Evolutionary conservation across 2,329 filamentous ascomycete genomes (phyloP).

Genomic region (Botrytis byssoidea): DNA sequence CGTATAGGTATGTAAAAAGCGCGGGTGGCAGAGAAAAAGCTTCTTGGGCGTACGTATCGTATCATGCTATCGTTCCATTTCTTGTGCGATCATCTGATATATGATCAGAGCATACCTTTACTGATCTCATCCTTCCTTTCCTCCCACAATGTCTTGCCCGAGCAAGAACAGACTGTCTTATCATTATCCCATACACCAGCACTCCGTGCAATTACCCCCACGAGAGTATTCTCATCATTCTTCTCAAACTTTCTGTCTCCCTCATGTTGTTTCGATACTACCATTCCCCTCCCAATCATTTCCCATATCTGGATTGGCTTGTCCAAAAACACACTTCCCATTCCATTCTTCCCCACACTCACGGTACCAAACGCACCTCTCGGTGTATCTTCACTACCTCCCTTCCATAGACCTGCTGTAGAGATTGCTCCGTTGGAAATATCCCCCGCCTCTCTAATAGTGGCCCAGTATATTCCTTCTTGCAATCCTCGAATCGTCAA

Average conservation of each 20-base stretch:
- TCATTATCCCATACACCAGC: slow-evolving; percentile 99
- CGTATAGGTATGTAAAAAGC: not conserved
- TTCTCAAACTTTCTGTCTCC: slow-evolving; percentile 57
- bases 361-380: slow-evolving; percentile 72
- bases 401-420: slow-evolving; percentile 76
- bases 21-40: not conserved
- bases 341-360: slow-evolving; percentile 70
- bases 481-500: slow-evolving; percentile 79
- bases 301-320: slow-evolving; percentile 89
- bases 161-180: slow-evolving; percentile 97
- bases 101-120: slow-evolving; percentile 79
- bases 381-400: slow-evolving; percentile 41
- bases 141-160: slow-evolving; percentile 97
- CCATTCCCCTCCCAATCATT: slow-evolving; percentile 88
- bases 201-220: slow-evolving; percentile 91
- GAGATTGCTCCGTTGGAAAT: slow-evolving; percentile 80
- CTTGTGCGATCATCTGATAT: slow-evolving; percentile 29
- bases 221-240: slow-evolving; percentile 81
- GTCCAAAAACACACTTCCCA: slow-evolving; percentile 78
- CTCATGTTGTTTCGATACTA: slow-evolving; percentile 68
- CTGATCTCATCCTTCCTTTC: slow-evolving; percentile 86
- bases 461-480: slow-evolving; percentile 79
- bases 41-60: not conserved
- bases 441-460: slow-evolving; percentile 81
- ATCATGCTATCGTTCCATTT: slow-evolving; percentile 23